Percentiles rank a stretch among this genome's conserved stretches.
Conservation (phyloP, 2,329 filamentous ascomycete species). For the Cercospora nicotianae region DNA sequence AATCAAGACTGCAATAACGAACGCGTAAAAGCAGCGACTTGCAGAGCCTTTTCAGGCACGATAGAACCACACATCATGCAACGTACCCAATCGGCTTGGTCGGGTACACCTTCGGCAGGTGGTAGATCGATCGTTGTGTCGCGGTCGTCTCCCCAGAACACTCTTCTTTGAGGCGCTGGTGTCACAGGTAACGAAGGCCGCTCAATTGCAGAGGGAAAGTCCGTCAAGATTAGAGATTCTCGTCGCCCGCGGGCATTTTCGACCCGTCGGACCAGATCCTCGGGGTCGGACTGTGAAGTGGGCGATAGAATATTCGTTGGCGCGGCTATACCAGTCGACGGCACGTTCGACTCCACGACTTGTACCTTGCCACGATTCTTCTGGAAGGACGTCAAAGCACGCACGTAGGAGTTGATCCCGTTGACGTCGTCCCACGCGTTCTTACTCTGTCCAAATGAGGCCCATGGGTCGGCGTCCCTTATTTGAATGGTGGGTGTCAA, state of each 20-base stretch:
- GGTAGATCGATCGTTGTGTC: conserved; percentile 63
- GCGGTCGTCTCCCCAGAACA: conserved; percentile 65
- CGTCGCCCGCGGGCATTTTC: conserved; percentile 40
- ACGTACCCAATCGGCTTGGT: conserved; percentile 86
- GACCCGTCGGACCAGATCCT: conserved; percentile 34
- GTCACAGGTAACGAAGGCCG: conserved; percentile 88
- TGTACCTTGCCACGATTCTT: conserved; percentile 52
- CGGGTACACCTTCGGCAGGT: conserved; percentile 76
- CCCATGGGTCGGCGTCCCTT: conserved; percentile 64
- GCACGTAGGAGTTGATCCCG: conserved; percentile 85
- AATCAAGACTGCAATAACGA: conserved; percentile 15
- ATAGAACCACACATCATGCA: conserved; percentile 56
- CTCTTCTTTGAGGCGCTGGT: conserved; percentile 72
- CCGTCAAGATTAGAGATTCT: conserved; percentile 70
- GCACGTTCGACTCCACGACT: conserved; percentile 24
- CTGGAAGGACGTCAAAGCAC: conserved; percentile 64
- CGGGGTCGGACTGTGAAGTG: conserved; percentile 28
- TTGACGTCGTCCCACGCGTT: conserved; percentile 95
- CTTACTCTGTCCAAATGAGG: conserved; percentile 61
- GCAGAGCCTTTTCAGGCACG: neutral
- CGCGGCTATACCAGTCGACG: conserved; percentile 14
- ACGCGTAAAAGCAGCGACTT: conserved; percentile 14
- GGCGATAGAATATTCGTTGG: conserved; percentile 30
- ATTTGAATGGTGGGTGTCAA: conserved; percentile 51
- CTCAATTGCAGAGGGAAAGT: conserved; percentile 81